phyloP scores from a whole-genome alignment of 2,329 filamentous ascomycete species.

The Elsinoe australis region DNA sequence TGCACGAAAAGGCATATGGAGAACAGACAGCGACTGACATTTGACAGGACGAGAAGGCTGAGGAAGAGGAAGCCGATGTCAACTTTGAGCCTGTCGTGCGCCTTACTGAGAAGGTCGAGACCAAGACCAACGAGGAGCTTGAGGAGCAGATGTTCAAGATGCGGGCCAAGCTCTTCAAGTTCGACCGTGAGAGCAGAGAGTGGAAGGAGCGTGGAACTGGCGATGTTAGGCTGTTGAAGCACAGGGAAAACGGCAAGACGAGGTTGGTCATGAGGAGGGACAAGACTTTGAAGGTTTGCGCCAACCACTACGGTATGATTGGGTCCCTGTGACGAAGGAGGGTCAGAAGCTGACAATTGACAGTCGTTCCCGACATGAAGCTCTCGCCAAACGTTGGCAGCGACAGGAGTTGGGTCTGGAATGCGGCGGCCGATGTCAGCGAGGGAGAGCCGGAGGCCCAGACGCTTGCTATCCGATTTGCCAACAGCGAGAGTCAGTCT shows the following conservation, averaged over 20 bases:
- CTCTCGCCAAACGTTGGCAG: constrained; percentile 95
- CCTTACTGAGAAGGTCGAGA: constrained; percentile 93
- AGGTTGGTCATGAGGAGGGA: constrained; percentile 96
- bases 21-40: not conserved
- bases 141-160: constrained; percentile 99
- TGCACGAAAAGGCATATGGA: constrained; percentile 19
- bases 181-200: constrained; percentile 81
- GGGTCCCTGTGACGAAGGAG: constrained; percentile 16
- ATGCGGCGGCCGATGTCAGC: constrained; percentile 91
- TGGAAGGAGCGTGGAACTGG: constrained; percentile 99
- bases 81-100: constrained; percentile 96
- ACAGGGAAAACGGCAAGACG: constrained; percentile 97
- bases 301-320: constrained; percentile 92
- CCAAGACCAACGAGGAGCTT: constrained; percentile 95
- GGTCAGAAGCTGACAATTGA: constrained; percentile 18
- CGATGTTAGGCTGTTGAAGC: constrained; percentile 92
- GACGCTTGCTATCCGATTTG: constrained; percentile 94
- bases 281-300: constrained; percentile 99
- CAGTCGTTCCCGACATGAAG: constrained; percentile 98
- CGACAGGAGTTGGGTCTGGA: constrained; percentile 99
- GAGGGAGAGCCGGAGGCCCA: constrained; percentile 95
- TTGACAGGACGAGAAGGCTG: constrained; percentile 30
- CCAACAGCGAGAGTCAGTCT: constrained; percentile 84
- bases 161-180: constrained; percentile 99
- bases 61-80: constrained; percentile 68